Base-by-base conservation (phyloP, 2,329 filamentous ascomycete species). In the Elsinoe australis region DNA sequence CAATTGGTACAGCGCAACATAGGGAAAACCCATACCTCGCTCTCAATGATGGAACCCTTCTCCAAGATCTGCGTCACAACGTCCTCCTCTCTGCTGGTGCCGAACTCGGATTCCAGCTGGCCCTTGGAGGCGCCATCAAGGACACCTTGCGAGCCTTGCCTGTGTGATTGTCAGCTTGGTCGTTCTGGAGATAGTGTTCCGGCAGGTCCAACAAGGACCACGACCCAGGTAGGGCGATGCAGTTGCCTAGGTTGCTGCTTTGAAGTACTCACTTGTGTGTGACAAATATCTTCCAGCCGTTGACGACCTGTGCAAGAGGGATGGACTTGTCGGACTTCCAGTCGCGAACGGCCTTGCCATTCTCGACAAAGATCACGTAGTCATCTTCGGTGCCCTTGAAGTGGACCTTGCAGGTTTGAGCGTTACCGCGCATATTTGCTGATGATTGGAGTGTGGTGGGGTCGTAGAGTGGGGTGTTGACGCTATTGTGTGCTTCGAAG, bases 211-310 rank as follows among this genome's bases (percentile, higher is more conserved):
- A n/a, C n/a, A n/a, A n/a, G n/a, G n/a, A n/a, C n/a, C n/a, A n/a
- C n/a, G n/a, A n/a, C n/a, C n/a, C n/a, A n/a, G n/a, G n/a, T n/a
- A n/a, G n/a, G n/a, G n/a, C n/a, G n/a, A n/a, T n/a, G n/a, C n/a
- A n/a, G n/a, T n/a, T n/a, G n/a, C n/a, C n/a, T n/a, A n/a, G n/a
- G n/a, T n/a, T n/a, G n/a, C n/a, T n/a, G n/a, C n/a, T n/a, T n/a
- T n/a, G n/a, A n/a, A n/a, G n/a, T n/a, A 72, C 85, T 71, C 76
- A 95, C 89, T 83, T 85, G 73, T 94, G 85, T 28, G 88, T 94
- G 34, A 84, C 72, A 61, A 95, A 94, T 61, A 98, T 75, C 75
- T 94, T 86, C 75, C 87, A 96, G 5, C 84, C 76, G 51, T 82
- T 87, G 49, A 96, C 77, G 49, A 98, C 89, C 60, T 95, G 82